A percentile compares a stretch with the other conserved stretches of the same genome.
These are phyloP conservation scores for Monilinia polystroma DNA, from an alignment of 2,329 filamentous ascomycete genomes.

Conservation along the genomic window DNA sequence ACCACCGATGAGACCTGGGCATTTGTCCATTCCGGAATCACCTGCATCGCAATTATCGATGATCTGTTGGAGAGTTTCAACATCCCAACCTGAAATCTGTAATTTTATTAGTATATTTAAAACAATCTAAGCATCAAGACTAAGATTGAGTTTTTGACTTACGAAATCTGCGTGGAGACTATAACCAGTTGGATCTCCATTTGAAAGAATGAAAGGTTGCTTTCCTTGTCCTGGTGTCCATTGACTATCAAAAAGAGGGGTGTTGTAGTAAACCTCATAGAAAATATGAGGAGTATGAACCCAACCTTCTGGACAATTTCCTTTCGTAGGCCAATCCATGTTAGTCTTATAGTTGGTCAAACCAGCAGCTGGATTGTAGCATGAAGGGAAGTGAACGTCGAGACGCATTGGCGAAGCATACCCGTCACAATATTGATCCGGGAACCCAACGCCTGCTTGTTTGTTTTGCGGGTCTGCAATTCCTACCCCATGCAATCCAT, in stretches of 20 bases:
- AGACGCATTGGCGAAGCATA: constrained; percentile 66
- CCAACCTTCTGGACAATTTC: constrained; percentile 71
- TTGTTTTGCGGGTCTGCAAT: constrained; percentile 55
- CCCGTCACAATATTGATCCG: constrained; percentile 66
- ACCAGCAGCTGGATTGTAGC: constrained; percentile 71
- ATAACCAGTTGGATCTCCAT: constrained; percentile 73
- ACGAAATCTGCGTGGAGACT: constrained; percentile 77
- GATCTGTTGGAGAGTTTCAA: constrained; percentile 65
- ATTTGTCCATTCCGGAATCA: constrained; percentile 60
- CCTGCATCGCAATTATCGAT: constrained; percentile 69
- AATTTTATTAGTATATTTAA: constrained; percentile 43
- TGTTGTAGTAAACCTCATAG: constrained; percentile 85
- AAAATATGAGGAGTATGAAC: constrained; percentile 72
- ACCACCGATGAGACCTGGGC: constrained; percentile 55
- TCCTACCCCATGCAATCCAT: constrained; percentile 53
- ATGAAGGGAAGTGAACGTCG: constrained; percentile 85
- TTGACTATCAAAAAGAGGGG: constrained; percentile 59
- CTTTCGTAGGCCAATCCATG: constrained; percentile 73
- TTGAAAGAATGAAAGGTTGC: constrained; percentile 74
- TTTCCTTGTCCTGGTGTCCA: constrained; percentile 60
- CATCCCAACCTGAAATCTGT: constrained; percentile 76
- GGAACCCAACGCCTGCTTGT: constrained; percentile 64
- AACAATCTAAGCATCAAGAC: too few species aligned
- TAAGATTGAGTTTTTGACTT: constrained; percentile 13
- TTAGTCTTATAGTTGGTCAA: constrained; percentile 59